Conservation (phyloP, 2,329 filamentous ascomycete genomes). For the Escovopsis weberi region DNA sequence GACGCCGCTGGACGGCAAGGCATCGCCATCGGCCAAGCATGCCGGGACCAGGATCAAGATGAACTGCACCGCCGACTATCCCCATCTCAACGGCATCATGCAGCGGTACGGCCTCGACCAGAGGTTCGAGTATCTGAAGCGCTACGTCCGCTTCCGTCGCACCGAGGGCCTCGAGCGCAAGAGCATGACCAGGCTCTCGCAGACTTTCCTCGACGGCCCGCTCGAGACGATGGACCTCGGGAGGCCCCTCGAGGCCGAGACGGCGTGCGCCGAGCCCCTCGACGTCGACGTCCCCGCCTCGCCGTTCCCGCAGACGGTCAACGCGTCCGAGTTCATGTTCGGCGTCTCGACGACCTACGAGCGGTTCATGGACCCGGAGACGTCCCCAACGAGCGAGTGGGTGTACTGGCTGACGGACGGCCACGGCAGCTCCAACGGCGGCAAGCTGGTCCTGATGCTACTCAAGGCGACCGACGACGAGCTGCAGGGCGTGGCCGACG, state of each 20-base stretch:
- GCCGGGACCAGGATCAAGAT: conserved; percentile 19
- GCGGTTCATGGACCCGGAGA: conserved; percentile 35
- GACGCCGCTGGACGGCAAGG: conserved; percentile 14
- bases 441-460: conserved; percentile 39
- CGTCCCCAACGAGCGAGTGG: conserved; percentile 42
- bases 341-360: conserved; percentile 44
- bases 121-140: conserved; percentile 40
- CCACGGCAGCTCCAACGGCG: conserved; percentile 39
- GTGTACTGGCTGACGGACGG: conserved; percentile 45
- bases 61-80: conserved; percentile 35
- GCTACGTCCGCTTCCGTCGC: conserved; percentile 38
- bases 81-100: conserved; percentile 30
- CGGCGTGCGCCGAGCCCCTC: conserved; percentile 34
- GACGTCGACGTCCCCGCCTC: conserved; percentile 37
- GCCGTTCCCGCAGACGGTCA: conserved; percentile 32
- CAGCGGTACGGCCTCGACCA: conserved; percentile 32
- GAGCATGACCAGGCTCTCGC: conserved; percentile 34
- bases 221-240: conserved; percentile 34
- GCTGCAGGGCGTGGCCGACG: conserved; percentile 32
- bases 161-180: conserved; percentile 32
- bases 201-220: conserved; percentile 32
- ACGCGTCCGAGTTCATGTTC: conserved; percentile 43
- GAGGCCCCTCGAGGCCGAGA: conserved; percentile 23
- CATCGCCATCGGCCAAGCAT: conserved; percentile 8
- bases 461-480: conserved; percentile 37